Percentiles rank a stretch among this genome's conserved stretches.
Evolutionary conservation across 345 rosid species (phyloP).

Genomic region (Eucalyptus coolabah): DNA sequence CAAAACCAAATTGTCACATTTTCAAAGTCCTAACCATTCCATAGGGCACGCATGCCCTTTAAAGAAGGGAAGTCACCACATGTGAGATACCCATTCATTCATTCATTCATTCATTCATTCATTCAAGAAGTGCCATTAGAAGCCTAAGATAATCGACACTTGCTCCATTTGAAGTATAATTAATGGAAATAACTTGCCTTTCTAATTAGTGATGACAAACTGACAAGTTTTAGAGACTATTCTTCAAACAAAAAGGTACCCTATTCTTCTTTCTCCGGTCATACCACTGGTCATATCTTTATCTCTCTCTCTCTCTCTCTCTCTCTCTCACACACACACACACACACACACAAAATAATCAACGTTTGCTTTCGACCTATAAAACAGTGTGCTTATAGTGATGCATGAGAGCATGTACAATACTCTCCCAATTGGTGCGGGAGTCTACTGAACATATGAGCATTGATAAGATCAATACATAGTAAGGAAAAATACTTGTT

Average conservation of each 20-base stretch:
- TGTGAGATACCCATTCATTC: background rate
- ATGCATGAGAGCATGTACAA: background rate
- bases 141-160: background rate
- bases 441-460: background rate
- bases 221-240: background rate
- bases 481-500: background rate
- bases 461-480: background rate
- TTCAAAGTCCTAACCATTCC: background rate
- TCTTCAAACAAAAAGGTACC: background rate
- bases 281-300: too few species aligned
- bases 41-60: background rate
- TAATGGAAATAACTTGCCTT: background rate
- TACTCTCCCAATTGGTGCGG: background rate
- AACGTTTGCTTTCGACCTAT: background rate
- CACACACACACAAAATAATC: background rate
- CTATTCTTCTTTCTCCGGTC: background rate
- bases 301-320: background rate
- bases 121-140: background rate
- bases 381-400: background rate
- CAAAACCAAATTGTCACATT: background rate
- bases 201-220: background rate
- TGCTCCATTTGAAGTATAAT: background rate
- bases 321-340: background rate
- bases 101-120: background rate
- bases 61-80: background rate